Conservation (phyloP, 2,329 filamentous ascomycete species). For the Berkeleyomyces rouxiae region DNA sequence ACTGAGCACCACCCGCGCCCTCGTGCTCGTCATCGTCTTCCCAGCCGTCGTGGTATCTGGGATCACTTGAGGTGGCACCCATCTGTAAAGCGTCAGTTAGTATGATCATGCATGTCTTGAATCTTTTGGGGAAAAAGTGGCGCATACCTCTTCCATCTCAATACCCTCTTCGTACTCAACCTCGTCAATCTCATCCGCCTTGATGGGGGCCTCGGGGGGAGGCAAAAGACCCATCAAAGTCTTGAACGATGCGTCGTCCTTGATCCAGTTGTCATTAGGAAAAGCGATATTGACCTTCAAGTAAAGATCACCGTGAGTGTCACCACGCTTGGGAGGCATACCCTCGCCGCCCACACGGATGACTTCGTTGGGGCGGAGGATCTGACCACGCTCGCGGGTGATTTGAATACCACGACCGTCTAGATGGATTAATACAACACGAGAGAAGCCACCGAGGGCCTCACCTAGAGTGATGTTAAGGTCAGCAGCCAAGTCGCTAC, state of each 20-base stretch:
- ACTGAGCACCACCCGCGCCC: slow-evolving; percentile 41
- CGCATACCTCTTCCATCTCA: slow-evolving; percentile 57
- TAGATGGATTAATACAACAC: slow-evolving; percentile 79
- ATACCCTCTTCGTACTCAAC: slow-evolving; percentile 73
- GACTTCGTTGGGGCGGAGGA: slow-evolving; percentile 68
- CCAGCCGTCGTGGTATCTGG: slow-evolving; percentile 47
- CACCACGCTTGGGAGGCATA: slow-evolving; percentile 82
- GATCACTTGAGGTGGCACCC: slow-evolving; percentile 54
- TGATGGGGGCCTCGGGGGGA: slow-evolving; percentile 39
- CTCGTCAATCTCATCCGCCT: slow-evolving; percentile 65
- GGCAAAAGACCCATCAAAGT: slow-evolving; percentile 64
- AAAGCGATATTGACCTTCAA: slow-evolving; percentile 75
- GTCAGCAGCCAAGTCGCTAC: slow-evolving; percentile 68
- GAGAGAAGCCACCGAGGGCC: slow-evolving; percentile 73
- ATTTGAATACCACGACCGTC: slow-evolving; percentile 83
- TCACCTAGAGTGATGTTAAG: slow-evolving; percentile 70
- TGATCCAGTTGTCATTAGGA: slow-evolving; percentile 71
- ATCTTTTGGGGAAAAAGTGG: neutral
- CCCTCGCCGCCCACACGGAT: slow-evolving; percentile 79
- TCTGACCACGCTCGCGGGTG: slow-evolving; percentile 60
- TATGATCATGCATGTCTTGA: neutral
- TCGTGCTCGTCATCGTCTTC: slow-evolving; percentile 56
- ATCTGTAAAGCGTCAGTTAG: slow-evolving; percentile 30
- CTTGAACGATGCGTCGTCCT: slow-evolving; percentile 52
- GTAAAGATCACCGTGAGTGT: slow-evolving; percentile 73